phyloP scores from a whole-genome alignment of 129 eudicot genomes.

The Artemisia annua region DNA sequence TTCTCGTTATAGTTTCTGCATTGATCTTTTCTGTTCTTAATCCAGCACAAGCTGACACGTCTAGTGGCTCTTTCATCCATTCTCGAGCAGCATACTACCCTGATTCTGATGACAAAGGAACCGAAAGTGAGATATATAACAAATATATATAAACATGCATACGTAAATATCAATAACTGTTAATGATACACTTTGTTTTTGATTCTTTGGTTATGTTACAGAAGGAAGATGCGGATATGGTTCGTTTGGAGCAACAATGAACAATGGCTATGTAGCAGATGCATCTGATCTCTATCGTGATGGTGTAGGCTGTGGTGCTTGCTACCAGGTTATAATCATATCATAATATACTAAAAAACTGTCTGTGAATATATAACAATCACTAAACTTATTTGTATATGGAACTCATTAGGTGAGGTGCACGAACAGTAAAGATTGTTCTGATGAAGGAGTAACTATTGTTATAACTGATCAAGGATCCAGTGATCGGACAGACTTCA shows the following conservation, averaged over 20 bases:
- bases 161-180: not conserved
- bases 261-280: slow-evolving; percentile 72
- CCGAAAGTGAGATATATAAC: slow-evolving; percentile 59
- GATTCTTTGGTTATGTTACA: slow-evolving; percentile 31
- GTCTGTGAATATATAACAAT: not conserved
- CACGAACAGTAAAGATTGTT: slow-evolving; percentile 58
- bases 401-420: slow-evolving; percentile 58
- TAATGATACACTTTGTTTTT: not conserved
- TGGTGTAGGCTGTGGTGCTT: slow-evolving; percentile 89
- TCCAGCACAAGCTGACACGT: slow-evolving; percentile 40
- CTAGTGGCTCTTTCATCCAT: slow-evolving; percentile 57
- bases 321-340: slow-evolving; percentile 60
- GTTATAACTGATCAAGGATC: slow-evolving; percentile 81
- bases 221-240: slow-evolving; percentile 79
- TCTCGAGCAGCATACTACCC: slow-evolving; percentile 78
- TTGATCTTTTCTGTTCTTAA: slow-evolving; percentile 35
- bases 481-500: slow-evolving; percentile 66
- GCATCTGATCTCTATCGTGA: slow-evolving; percentile 73
- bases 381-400: not conserved
- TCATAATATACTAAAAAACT: not conserved
- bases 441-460: slow-evolving; percentile 69
- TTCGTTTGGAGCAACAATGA: slow-evolving; percentile 68
- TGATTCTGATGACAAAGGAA: slow-evolving; percentile 68
- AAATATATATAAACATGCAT: slow-evolving; percentile 6
- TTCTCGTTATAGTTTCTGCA: slow-evolving; percentile 34